A percentile compares a stretch with the other conserved stretches of the same genome.
Conservation (phyloP, 2,329 filamentous ascomycete species). For the Dichotomopilus funicola region DNA sequence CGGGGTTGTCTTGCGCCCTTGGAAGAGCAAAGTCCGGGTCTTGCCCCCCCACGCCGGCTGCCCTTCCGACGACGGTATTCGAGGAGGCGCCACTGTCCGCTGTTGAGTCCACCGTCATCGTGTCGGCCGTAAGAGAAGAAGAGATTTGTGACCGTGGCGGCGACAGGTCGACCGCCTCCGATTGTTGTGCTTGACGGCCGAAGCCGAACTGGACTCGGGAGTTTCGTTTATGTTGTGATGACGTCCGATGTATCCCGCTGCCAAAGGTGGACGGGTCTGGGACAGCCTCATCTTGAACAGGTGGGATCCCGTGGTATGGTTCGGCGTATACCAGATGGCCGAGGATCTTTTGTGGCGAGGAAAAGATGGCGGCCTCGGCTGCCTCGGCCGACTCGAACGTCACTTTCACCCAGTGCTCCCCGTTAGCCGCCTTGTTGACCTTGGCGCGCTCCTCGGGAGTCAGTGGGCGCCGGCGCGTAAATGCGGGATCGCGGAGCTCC, state of each 20-base stretch:
- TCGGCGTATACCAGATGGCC: constrained; percentile 67
- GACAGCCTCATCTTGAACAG: constrained; percentile 57
- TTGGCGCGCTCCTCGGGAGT: constrained; percentile 68
- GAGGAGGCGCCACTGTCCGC: constrained; percentile 39
- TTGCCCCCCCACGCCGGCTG: background rate
- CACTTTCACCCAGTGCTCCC: constrained; percentile 86
- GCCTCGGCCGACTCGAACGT: constrained; percentile 71
- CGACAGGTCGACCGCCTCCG: constrained; percentile 29
- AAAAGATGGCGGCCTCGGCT: constrained; percentile 61
- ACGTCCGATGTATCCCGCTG: constrained; percentile 12
- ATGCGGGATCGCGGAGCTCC: constrained; percentile 65
- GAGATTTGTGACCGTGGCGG: constrained; percentile 41
- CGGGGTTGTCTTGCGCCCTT: constrained; percentile 18
- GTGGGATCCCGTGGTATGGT: constrained; percentile 58
- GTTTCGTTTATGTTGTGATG: constrained; percentile 1
- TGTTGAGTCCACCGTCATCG: constrained; percentile 41
- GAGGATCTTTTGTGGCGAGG: constrained; percentile 65
- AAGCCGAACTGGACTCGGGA: constrained; percentile 15
- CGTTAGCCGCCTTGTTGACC: constrained; percentile 75
- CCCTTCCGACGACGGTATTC: constrained; percentile 37
- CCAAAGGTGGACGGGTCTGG: constrained; percentile 41
- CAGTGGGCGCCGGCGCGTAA: constrained; percentile 58
- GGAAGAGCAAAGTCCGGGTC: constrained; percentile 20
- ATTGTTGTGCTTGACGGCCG: constrained; percentile 10
- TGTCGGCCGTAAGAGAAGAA: constrained; percentile 52